Evolutionary conservation across 257 asterid genomes (phyloP).

Genomic region (Rubia yunnanensis): DNA sequence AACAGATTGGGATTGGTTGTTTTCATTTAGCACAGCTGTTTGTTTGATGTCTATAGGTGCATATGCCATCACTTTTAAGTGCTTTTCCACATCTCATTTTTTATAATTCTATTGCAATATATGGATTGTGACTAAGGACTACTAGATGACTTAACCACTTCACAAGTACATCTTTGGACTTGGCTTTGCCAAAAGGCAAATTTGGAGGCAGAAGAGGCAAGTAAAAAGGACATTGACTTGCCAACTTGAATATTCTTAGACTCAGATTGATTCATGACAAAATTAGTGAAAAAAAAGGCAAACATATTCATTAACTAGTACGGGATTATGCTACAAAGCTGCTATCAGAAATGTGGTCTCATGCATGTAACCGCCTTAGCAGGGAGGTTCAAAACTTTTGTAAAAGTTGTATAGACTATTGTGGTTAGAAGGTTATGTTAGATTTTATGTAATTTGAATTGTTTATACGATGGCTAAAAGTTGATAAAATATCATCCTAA

Average conservation of each 20-base stretch:
- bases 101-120: neutral
- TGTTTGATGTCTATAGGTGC: neutral
- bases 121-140: neutral
- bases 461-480: too few species aligned
- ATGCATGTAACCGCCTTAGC: too few species aligned
- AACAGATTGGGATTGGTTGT: constrained; percentile 10
- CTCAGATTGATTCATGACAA: neutral
- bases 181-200: constrained; percentile 2
- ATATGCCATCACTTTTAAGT: neutral
- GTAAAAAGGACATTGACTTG: neutral
- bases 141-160: neutral
- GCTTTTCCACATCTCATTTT: constrained; percentile 3
- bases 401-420: too few species aligned
- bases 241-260: neutral
- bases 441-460: too few species aligned
- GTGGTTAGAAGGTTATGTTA: too few species aligned
- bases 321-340: neutral
- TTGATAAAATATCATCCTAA: too few species aligned
- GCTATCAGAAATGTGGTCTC: too few species aligned
- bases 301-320: neutral
- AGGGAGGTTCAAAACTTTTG: too few species aligned
- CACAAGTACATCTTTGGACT: neutral
- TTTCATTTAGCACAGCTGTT: neutral
- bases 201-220: neutral
- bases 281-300: neutral